Conservation (phyloP, 305 asterid genomes). For the Fraxinus greggii region DNA sequence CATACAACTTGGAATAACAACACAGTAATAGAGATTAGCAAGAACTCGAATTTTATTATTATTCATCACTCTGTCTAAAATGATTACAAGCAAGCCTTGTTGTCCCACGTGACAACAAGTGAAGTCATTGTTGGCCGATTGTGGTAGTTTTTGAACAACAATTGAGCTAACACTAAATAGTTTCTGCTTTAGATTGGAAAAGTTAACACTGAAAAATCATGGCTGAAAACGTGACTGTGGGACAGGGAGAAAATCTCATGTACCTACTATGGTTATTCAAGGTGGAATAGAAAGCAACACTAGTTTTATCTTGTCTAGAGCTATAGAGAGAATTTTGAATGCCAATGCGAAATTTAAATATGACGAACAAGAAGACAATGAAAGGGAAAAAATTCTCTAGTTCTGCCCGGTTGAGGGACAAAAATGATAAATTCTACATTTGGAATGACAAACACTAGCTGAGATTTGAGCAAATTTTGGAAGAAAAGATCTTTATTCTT, state of each 20-base stretch:
- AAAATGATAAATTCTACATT: not conserved
- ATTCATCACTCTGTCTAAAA: not conserved
- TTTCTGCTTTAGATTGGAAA: not conserved
- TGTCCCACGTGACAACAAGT: constrained; percentile 23
- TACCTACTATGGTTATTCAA: not conserved
- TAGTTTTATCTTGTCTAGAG: not conserved
- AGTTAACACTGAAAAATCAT: not conserved
- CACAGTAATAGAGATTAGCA: not conserved
- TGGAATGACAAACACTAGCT: not conserved
- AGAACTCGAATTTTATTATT: not conserved
- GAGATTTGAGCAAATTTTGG: not conserved
- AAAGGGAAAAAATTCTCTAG: not conserved
- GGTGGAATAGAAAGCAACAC: not conserved
- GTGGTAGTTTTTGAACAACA: constrained; percentile 22
- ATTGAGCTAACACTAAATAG: not conserved
- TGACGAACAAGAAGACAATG: not conserved
- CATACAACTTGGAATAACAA: not conserved
- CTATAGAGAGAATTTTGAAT: not conserved
- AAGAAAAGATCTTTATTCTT: not conserved
- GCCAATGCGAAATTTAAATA: not conserved
- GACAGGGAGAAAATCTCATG: not conserved
- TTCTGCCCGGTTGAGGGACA: not conserved
- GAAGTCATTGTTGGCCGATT: constrained; percentile 29
- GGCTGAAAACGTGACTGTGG: not conserved
- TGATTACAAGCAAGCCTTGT: not conserved